These are phyloP conservation scores for Ophiorrhiza pumila DNA, from an alignment of 257 asterid species.

Conservation along the genomic window DNA sequence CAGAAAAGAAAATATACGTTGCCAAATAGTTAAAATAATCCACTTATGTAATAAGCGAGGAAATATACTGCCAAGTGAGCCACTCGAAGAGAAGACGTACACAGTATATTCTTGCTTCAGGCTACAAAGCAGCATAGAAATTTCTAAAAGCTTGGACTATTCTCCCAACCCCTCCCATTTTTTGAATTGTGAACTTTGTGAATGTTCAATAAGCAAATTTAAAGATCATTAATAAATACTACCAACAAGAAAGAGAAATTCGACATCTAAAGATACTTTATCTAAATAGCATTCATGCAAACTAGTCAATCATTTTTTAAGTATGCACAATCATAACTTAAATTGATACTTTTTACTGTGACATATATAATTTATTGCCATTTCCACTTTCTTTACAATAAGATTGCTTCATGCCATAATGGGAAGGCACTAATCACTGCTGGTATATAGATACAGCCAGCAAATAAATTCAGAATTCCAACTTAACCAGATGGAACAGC, in stretches of 20 bases:
- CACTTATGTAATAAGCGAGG: not conserved
- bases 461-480: not conserved
- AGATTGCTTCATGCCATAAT: not conserved
- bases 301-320: not conserved
- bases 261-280: not conserved
- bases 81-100: not conserved
- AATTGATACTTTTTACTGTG: not conserved
- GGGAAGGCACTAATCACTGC: not conserved
- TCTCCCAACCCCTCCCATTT: not conserved
- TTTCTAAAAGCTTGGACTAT: not conserved
- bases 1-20: not conserved
- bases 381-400: not conserved
- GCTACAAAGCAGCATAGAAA: not conserved
- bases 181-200: not conserved
- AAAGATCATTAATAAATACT: not conserved
- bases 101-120: not conserved
- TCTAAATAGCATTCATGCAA: not conserved
- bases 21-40: slow-evolving; percentile 1
- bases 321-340: not conserved
- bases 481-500: slow-evolving; percentile 7
- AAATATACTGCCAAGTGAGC: not conserved
- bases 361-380: not conserved
- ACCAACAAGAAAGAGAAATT: no score
- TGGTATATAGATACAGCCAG: slow-evolving; percentile 1
- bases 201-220: not conserved